These are phyloP conservation scores for Globisporangium spinosum DNA, from an alignment of 352 stramenopile species.

Conservation along the genomic window DNA sequence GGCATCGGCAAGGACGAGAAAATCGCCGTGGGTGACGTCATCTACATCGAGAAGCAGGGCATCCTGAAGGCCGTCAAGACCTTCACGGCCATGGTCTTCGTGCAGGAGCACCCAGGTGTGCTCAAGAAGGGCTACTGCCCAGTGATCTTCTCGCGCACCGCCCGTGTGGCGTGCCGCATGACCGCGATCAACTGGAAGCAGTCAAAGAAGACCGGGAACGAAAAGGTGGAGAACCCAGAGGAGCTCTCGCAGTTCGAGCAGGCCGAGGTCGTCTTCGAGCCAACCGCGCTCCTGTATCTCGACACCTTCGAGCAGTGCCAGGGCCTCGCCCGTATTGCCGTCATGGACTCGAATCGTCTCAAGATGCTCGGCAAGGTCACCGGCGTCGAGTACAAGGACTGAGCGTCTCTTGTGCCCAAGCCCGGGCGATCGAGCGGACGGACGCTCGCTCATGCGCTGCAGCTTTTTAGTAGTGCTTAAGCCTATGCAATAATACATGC, in stretches of 20 bases:
- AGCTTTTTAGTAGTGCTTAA: constrained; percentile 33
- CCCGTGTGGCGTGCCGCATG: constrained; percentile 83
- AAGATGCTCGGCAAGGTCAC: constrained; percentile 84
- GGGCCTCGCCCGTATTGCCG: constrained; percentile 74
- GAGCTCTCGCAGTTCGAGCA: constrained; percentile 75
- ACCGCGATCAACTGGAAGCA: constrained; percentile 81
- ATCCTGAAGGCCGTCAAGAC: constrained; percentile 51
- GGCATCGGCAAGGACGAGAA: constrained; percentile 75
- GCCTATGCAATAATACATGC: constrained; percentile 1
- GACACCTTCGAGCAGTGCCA: constrained; percentile 76
- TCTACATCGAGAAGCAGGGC: constrained; percentile 38
- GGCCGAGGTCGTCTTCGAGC: constrained; percentile 76
- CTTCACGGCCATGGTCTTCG: constrained; percentile 72
- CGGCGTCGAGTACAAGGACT: constrained; percentile 38
- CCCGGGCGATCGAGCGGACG: too few relatives aligned
- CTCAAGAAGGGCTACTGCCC: constrained; percentile 74
- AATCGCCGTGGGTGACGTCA: constrained; percentile 50
- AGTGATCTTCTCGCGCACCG: constrained; percentile 78
- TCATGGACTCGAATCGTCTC: constrained; percentile 85
- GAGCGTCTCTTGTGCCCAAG: constrained; percentile 14
- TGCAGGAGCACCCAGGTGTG: constrained; percentile 75
- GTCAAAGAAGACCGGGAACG: constrained; percentile 78
- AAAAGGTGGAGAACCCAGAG: constrained; percentile 67
- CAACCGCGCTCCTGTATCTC: constrained; percentile 61
- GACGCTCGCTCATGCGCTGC: constrained; percentile 62